Conservation (phyloP, 1,284 basidiomycete genomes). For the Boletellus deceptivus region DNA sequence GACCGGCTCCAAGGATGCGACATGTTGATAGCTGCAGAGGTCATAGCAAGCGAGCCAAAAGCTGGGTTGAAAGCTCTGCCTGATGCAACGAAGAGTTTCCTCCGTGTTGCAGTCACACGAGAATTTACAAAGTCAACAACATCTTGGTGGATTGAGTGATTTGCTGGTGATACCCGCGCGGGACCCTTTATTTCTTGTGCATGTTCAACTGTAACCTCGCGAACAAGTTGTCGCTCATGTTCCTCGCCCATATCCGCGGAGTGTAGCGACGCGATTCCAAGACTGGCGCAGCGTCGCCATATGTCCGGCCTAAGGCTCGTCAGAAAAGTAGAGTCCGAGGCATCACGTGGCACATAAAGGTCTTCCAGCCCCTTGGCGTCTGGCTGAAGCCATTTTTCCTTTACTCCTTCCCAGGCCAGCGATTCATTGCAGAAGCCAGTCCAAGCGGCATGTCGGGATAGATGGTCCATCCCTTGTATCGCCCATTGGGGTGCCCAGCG, state of each 20-base stretch:
- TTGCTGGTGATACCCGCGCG: slow-evolving; percentile 12
- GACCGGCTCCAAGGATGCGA: slow-evolving; percentile 14
- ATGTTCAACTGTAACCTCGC: slow-evolving; percentile 25
- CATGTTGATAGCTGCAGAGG: slow-evolving; percentile 1
- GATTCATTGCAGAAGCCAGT: slow-evolving; percentile 9
- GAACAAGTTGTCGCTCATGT: slow-evolving; percentile 27
- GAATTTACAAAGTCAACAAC: slow-evolving; percentile 22
- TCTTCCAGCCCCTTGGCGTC: slow-evolving; percentile 39
- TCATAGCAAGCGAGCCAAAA: slow-evolving; percentile 9
- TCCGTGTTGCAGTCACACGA: slow-evolving; percentile 11
- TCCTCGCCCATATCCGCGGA: slow-evolving; percentile 30
- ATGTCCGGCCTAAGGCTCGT: slow-evolving; percentile 24
- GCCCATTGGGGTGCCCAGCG: too few relatives aligned
- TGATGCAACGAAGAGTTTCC: background rate
- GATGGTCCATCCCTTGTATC: too few relatives aligned
- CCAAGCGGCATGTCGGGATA: slow-evolving; percentile 35
- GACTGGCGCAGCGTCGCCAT: slow-evolving; percentile 22
- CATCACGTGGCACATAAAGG: slow-evolving; percentile 30
- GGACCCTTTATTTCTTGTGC: slow-evolving; percentile 36
- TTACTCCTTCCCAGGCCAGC: slow-evolving; percentile 13
- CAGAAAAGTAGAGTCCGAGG: background rate
- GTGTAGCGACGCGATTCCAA: slow-evolving; percentile 23
- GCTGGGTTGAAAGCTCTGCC: background rate
- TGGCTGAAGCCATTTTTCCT: slow-evolving; percentile 35
- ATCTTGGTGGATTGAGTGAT: slow-evolving; percentile 15